Evolutionary conservation across 1,284 basidiomycete species (phyloP).

Genomic region (Leccinum angustisporum): DNA sequence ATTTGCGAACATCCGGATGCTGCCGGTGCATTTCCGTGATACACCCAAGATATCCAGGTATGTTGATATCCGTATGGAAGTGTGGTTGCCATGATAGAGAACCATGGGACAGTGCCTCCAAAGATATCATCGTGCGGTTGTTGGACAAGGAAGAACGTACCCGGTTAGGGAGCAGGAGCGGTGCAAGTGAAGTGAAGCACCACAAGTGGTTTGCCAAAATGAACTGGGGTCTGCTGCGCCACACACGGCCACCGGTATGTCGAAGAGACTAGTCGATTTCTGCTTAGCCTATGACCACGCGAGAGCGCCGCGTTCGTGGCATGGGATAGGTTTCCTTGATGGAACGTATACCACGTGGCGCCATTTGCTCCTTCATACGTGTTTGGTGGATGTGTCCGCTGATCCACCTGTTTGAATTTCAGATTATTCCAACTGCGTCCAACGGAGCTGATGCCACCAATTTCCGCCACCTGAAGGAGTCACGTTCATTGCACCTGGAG

Average conservation of each 20-base stretch:
- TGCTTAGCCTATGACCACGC: conserved; percentile 6
- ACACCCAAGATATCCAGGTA: conserved; percentile 80
- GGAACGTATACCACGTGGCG: conserved; percentile 13
- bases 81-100: conserved; percentile 12
- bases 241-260: conserved; percentile 90
- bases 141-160: conserved; percentile 93
- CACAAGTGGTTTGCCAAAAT: conserved; percentile 98
- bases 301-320: not conserved
- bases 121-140: conserved; percentile 84
- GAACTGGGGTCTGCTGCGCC: conserved; percentile 94
- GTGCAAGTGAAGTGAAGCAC: conserved; percentile 97
- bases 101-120: conserved; percentile 62
- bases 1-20: conserved; percentile 91
- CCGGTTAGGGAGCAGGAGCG: conserved; percentile 87
- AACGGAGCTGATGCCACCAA: conserved; percentile 88
- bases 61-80: conserved; percentile 36
- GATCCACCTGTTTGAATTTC: conserved; percentile 25
- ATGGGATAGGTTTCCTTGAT: not conserved
- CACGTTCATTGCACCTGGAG: conserved; percentile 86
- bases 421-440: conserved; percentile 84
- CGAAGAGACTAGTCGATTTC: conserved; percentile 5
- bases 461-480: conserved; percentile 90
- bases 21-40: conserved; percentile 89
- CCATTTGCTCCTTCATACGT: conserved; percentile 12
- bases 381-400: conserved; percentile 16